Evolutionary conservation across 345 rosid species (phyloP).

Genomic region (Dovyalis caffra): DNA sequence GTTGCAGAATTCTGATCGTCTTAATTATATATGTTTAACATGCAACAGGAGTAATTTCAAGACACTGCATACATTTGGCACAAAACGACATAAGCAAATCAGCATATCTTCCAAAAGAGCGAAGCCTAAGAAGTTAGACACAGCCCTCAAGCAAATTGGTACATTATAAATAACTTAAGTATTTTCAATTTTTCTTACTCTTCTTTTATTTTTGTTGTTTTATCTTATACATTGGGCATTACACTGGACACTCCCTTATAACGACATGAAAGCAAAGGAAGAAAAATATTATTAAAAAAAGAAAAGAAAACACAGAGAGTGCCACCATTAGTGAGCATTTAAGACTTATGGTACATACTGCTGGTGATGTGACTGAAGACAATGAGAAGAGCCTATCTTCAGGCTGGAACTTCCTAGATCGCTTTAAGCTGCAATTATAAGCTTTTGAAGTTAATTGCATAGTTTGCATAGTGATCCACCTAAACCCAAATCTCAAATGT

Average conservation of each 20-base stretch:
- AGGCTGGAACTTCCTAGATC: conserved; percentile 91
- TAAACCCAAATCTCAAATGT: background rate
- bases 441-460: background rate
- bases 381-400: conserved; percentile 95
- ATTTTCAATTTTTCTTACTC: background rate
- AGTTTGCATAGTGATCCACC: background rate
- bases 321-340: background rate
- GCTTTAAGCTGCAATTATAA: conserved; percentile 67
- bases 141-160: background rate
- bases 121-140: background rate
- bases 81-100: background rate
- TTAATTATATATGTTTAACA: background rate
- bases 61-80: background rate
- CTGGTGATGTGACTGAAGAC: conserved; percentile 90
- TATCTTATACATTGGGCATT: background rate
- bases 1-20: background rate
- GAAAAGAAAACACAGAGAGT: background rate
- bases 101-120: background rate
- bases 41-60: background rate
- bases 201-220: background rate
- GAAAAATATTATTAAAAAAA: background rate
- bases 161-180: background rate
- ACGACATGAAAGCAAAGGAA: background rate
- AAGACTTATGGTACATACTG: conserved; percentile 50
- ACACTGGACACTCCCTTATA: background rate